Conservation (phyloP, 768 basidiomycete genomes). For the Serpula lacrymans region DNA sequence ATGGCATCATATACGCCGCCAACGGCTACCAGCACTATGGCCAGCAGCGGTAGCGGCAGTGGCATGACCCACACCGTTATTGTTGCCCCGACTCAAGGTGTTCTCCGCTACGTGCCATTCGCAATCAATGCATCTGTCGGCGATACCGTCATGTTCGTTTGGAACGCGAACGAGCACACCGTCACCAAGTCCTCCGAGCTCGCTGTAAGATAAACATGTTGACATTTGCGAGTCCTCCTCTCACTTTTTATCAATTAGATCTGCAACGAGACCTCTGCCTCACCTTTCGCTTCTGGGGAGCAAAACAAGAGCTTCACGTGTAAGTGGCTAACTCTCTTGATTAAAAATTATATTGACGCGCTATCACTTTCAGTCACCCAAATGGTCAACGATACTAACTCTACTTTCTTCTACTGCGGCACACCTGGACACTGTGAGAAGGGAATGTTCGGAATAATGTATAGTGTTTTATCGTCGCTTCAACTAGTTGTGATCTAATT, state of each 20-base stretch:
- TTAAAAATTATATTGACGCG: too few relatives aligned
- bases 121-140: slow-evolving; percentile 72
- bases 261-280: slow-evolving; percentile 69
- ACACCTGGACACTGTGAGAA: slow-evolving; percentile 69
- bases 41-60: slow-evolving; percentile 36
- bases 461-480: slow-evolving; percentile 11
- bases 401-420: slow-evolving; percentile 75
- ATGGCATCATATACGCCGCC: slow-evolving; percentile 25
- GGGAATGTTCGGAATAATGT: slow-evolving; percentile 86
- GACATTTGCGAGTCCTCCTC: too few relatives aligned
- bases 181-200: slow-evolving; percentile 76
- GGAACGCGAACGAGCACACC: slow-evolving; percentile 78
- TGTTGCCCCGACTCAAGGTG: slow-evolving; percentile 74
- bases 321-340: slow-evolving; percentile 28
- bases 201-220: too few relatives aligned
- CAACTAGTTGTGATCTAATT: slow-evolving; percentile 1
- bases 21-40: slow-evolving; percentile 11
- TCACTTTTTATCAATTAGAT: slow-evolving; percentile 26
- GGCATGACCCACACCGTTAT: slow-evolving; percentile 72
- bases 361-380: slow-evolving; percentile 50
- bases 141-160: slow-evolving; percentile 73
- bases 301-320: slow-evolving; percentile 65
- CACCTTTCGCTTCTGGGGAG: slow-evolving; percentile 60
- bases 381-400: slow-evolving; percentile 68
- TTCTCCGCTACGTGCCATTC: slow-evolving; percentile 74